Percentiles rank a stretch among this genome's conserved stretches.
Evolutionary conservation across 2,329 filamentous ascomycete species (phyloP).

Genomic region (Bipolaris zeicola): DNA sequence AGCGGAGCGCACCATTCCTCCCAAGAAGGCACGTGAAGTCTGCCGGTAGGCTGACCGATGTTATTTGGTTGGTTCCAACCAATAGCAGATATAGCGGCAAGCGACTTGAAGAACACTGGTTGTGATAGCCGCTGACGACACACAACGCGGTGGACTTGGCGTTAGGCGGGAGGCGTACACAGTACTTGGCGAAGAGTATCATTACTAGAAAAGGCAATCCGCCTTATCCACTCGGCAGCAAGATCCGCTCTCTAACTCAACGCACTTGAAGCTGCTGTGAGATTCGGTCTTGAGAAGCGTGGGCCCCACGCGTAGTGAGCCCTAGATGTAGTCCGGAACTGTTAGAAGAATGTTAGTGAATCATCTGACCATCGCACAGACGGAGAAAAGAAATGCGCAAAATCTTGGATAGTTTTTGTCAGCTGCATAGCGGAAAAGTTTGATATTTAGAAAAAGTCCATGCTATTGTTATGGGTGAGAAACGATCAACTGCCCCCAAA

Average conservation of each 20-base stretch:
- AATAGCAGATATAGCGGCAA: conserved; percentile 6
- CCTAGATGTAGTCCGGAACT: not conserved
- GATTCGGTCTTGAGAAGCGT: not conserved
- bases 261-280: not conserved
- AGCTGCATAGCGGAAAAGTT: not conserved
- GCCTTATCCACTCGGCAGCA: conserved; percentile 12
- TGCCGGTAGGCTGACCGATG: conserved; percentile 6
- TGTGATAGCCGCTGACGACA: conserved; percentile 10
- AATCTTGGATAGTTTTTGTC: not conserved
- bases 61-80: not conserved
- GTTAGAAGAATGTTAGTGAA: not conserved
- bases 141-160: conserved; percentile 13
- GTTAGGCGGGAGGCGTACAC: conserved; percentile 8
- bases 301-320: not conserved
- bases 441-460: too few relatives aligned
- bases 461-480: too few relatives aligned
- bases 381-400: not conserved
- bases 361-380: not conserved
- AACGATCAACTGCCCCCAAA: too few relatives aligned
- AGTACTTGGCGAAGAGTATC: conserved; percentile 18
- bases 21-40: conserved; percentile 19
- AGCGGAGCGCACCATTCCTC: conserved; percentile 15
- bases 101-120: not conserved
- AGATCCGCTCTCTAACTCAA: conserved; percentile 7
- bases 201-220: conserved; percentile 12